A percentile compares a stretch with the other conserved stretches of the same genome.
Conservation (phyloP, 2,329 filamentous ascomycete genomes). For the Botrytis porri region DNA sequence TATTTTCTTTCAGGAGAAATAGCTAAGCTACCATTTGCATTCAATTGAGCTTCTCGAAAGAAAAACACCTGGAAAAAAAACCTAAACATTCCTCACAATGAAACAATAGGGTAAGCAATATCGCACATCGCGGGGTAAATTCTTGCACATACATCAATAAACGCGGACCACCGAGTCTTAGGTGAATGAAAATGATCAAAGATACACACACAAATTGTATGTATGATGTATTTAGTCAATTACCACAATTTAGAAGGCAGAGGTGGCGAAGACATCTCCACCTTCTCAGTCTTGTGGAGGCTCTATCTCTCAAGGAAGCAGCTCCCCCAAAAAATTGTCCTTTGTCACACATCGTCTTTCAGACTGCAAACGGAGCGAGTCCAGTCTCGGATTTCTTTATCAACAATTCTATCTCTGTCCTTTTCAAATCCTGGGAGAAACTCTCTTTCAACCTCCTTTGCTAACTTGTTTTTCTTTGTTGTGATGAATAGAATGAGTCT, state of each 20-base stretch:
- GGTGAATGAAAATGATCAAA: not conserved
- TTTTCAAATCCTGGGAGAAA: not conserved
- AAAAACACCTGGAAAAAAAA: not conserved
- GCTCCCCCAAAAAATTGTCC: not conserved
- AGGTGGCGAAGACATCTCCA: not conserved
- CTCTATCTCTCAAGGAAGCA: not conserved
- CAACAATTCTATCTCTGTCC: not conserved
- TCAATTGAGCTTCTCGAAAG: slow-evolving; percentile 4
- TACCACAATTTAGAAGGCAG: not conserved
- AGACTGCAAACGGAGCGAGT: slow-evolving; percentile 4
- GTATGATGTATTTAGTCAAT: not conserved
- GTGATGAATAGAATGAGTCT: not conserved
- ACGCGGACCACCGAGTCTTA: not conserved
- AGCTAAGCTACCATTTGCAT: slow-evolving; percentile 13
- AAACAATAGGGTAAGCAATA: not conserved
- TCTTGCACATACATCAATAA: not conserved
- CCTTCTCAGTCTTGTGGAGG: not conserved
- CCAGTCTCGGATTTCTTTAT: not conserved
- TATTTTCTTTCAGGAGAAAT: slow-evolving; percentile 1
- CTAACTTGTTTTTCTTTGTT: not conserved
- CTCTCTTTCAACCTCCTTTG: not conserved
- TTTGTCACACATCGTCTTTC: not conserved
- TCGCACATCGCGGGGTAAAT: not conserved
- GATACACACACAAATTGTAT: not conserved
- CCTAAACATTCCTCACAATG: slow-evolving; percentile 2